Evolutionary conservation across 805 yeast genomes (phyloP), one percentile per base, ranked within the genome.

Genomic region (Sporopachydermia lactativora): DNA sequence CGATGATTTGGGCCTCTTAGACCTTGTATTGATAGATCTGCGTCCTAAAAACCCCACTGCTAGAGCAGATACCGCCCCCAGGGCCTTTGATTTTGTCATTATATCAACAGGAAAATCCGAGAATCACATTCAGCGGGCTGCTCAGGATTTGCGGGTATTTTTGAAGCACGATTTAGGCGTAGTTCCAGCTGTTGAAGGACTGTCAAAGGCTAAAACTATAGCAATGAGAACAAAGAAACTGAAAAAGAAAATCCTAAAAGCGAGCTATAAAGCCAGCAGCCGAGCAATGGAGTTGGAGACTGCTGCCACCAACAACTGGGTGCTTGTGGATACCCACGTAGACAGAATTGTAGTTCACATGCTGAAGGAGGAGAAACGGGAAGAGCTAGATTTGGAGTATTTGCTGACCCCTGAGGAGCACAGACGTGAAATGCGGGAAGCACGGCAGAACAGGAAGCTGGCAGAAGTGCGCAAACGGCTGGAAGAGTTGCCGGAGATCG

Each of bases 31-130:
- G 1, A 73, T 83, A 47, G 95, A 88, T 51, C 59, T 81, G 43
- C 62, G 78, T 28, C 46, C 49, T n/a, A 53, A 63, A 17, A 52
- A 53, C 5, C 43, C 49, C n/a, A 55, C 58, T 4, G 55, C 59
- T 5, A 57, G n/a, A n/a, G 51, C 31, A 2, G 61, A 49, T 45
- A 51, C 62, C 14, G 65, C 62, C 17, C 62, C 68, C 5, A 59
- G 70, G 1, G 51, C 63, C 45, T 61, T 69, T 5, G 64, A 68
- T 42, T 66, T 71, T 42, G 70, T 77, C 68, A 60, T 89, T 3
- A 60, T 89, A 1, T 71, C 78, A 15, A 73, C 92, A 0, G 95
- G 94, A 3, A 80, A 77, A 54, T 75, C 88, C 19, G 71, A 75
- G 34, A 77, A 72, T 45, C 97, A 88, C 59, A 60, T 85, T 16